phyloP scores from a whole-genome alignment of 2,329 filamentous ascomycete genomes.

The Xylariaceae sp. region DNA sequence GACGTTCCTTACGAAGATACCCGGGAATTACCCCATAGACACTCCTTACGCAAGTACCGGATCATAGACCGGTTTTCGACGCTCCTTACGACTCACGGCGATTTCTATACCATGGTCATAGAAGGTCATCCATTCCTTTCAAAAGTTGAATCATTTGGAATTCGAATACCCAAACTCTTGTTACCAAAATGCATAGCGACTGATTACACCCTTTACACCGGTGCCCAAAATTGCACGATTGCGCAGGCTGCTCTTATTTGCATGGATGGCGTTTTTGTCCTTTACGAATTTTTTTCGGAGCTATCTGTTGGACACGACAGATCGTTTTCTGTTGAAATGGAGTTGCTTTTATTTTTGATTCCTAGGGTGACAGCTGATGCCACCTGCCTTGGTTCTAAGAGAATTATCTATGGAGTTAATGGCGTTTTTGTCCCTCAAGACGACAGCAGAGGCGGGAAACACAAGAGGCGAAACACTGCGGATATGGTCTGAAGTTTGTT shows the following conservation, averaged over 20 bases:
- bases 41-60: constrained; percentile 39
- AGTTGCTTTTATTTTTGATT: constrained; percentile 1
- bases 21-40: constrained; percentile 45
- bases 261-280: constrained; percentile 34
- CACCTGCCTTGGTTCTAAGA: constrained; percentile 10
- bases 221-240: constrained; percentile 28
- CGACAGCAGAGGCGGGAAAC: not conserved
- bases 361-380: constrained; percentile 9
- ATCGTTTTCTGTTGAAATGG: not conserved
- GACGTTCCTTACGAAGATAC: constrained; percentile 38
- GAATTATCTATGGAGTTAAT: constrained; percentile 21
- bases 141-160: constrained; percentile 31
- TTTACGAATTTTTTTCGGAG: constrained; percentile 16
- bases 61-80: constrained; percentile 32
- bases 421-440: constrained; percentile 12
- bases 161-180: constrained; percentile 36
- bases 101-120: constrained; percentile 34
- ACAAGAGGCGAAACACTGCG: constrained; percentile 1
- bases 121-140: constrained; percentile 38
- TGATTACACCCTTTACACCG: constrained; percentile 38
- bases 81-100: constrained; percentile 36
- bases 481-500: not conserved
- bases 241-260: constrained; percentile 29
- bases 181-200: constrained; percentile 56
- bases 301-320: not conserved